A percentile compares a stretch with the other conserved stretches of the same genome.
phyloP scores from a whole-genome alignment of 2,329 filamentous ascomycete genomes.

The Alternaria sp. region DNA sequence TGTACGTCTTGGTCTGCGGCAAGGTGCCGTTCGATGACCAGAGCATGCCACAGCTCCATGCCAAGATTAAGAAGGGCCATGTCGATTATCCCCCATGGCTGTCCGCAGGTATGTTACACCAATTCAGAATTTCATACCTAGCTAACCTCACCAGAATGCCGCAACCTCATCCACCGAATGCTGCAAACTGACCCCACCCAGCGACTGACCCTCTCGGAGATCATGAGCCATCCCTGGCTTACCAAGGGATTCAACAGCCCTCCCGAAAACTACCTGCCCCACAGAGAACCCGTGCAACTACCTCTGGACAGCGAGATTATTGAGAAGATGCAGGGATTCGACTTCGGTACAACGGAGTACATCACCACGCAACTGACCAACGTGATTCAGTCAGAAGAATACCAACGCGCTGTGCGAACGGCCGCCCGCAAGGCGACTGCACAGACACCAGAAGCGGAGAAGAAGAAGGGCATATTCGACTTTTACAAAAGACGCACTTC shows the following conservation, averaged over 20 bases:
- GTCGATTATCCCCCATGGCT: constrained; percentile 97
- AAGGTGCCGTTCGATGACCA: constrained; percentile 99
- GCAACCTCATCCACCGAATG: constrained; percentile 91
- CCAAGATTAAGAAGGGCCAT: constrained; percentile 96
- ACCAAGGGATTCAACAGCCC: constrained; percentile 85
- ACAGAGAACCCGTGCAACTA: constrained; percentile 81
- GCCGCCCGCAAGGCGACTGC: constrained; percentile 69
- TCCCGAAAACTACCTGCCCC: constrained; percentile 87
- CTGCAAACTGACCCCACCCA: constrained; percentile 91
- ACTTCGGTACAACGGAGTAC: constrained; percentile 86
- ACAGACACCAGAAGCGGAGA: constrained; percentile 65
- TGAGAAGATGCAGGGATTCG: constrained; percentile 95
- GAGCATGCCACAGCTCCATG: constrained; percentile 97
- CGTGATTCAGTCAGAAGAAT: constrained; percentile 92
- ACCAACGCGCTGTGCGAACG: constrained; percentile 80
- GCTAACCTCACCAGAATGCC: constrained; percentile 72
- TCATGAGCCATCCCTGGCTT: constrained; percentile 96
- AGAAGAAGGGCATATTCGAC: constrained; percentile 92
- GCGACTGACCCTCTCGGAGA: constrained; percentile 85
- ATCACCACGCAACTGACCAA: constrained; percentile 83
- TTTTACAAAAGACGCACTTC: constrained; percentile 97
- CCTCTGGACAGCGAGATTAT: constrained; percentile 85
- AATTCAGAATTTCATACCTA: neutral
- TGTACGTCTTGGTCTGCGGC: constrained; percentile 95
- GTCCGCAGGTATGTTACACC: constrained; percentile 72